These are phyloP conservation scores for Paragyromitra xinjiangensis DNA, from an alignment of 495 filamentous ascomycete species.

Conservation along the genomic window DNA sequence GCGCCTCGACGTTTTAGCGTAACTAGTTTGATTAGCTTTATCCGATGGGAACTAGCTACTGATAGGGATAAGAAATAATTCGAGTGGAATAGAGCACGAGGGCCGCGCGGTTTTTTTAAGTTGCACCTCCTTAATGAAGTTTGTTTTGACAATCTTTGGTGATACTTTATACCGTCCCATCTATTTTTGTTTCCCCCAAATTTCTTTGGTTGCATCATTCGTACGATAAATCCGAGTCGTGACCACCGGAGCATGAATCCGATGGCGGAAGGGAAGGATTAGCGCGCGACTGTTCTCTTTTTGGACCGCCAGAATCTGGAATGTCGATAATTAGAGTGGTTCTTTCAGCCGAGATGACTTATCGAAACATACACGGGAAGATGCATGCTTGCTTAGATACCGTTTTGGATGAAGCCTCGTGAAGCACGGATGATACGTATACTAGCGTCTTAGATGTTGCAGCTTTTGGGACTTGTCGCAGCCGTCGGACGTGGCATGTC, in stretches of 20 bases:
- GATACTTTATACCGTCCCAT: not conserved
- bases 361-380: constrained; percentile 21
- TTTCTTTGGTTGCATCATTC: not conserved
- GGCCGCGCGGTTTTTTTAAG: not conserved
- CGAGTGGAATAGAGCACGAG: not conserved
- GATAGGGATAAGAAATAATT: not conserved
- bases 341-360: constrained; percentile 25
- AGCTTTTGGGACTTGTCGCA: not conserved
- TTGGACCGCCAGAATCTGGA: not conserved
- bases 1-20: not conserved
- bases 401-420: constrained; percentile 19
- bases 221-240: not conserved
- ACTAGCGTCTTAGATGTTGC: not conserved
- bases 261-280: not conserved
- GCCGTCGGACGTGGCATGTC: constrained; percentile 36
- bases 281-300: constrained; percentile 36
- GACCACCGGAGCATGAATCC: no score
- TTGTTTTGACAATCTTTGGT: not conserved
- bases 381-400: constrained; percentile 18
- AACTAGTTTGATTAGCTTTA: not conserved
- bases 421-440: constrained; percentile 41
- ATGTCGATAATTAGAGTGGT: not conserved
- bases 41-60: not conserved
- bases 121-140: not conserved
- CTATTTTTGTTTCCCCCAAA: not conserved